A percentile compares a stretch with the other conserved stretches of the same genome.
phyloP scores from a whole-genome alignment of 163 green algal species.

The Coccomyxa subellipsoidea region DNA sequence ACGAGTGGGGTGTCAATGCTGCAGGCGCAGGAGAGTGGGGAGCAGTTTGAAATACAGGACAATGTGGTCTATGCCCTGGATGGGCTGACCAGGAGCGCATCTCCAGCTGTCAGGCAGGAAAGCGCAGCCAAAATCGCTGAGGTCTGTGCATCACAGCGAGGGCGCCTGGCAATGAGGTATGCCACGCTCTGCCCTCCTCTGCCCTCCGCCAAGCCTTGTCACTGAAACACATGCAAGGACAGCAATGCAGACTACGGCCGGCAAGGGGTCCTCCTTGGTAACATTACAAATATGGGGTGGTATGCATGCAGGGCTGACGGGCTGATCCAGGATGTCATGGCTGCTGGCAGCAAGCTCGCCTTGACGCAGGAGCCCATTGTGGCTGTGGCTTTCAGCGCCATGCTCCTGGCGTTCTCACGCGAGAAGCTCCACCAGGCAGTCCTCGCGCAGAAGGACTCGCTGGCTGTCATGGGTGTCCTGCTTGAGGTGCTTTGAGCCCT shows the following conservation, averaged over 20 bases:
- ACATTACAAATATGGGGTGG: too few relatives aligned
- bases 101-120: slow-evolving; percentile 8
- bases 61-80: slow-evolving; percentile 41
- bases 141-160: slow-evolving; percentile 19
- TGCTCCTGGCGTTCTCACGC: slow-evolving; percentile 36
- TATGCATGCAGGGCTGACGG: slow-evolving; percentile 31
- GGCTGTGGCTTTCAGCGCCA: slow-evolving; percentile 27
- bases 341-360: slow-evolving; percentile 6
- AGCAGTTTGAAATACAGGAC: slow-evolving; percentile 37
- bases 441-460: slow-evolving; percentile 10
- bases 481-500: slow-evolving; percentile 24
- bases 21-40: slow-evolving; percentile 46
- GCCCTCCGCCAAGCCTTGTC: too few relatives aligned
- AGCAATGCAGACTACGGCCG: too few relatives aligned
- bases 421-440: slow-evolving; percentile 19
- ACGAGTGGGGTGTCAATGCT: too few relatives aligned
- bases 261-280: too few relatives aligned
- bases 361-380: slow-evolving; percentile 20
- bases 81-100: slow-evolving; percentile 19
- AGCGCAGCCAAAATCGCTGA: slow-evolving; percentile 30
- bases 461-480: slow-evolving; percentile 14
- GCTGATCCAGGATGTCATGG: slow-evolving; percentile 22
- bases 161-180: slow-evolving; percentile 32
- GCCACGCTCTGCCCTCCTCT: too few relatives aligned
- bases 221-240: too few relatives aligned